Percentiles rank a stretch among this genome's conserved stretches.
Evolutionary conservation across 192 early-diverging fungal genomes (phyloP).

Genomic region (Glomus cerebriforme): DNA sequence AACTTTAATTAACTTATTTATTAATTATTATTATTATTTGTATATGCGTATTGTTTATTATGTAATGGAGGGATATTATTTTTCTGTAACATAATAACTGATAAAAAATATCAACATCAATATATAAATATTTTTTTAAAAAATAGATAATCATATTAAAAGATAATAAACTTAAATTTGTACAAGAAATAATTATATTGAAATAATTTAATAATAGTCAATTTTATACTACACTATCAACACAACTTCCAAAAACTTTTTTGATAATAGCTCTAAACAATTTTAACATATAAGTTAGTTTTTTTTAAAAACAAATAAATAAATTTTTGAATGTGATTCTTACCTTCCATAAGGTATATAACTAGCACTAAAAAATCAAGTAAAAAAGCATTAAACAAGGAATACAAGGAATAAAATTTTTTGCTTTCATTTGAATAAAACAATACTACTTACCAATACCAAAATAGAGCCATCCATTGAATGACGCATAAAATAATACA

Average conservation of each 20-base stretch:
- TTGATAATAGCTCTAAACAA: conserved; percentile 55
- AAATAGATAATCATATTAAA: no score
- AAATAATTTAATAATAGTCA: neutral
- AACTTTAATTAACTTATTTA: no score
- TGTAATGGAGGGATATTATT: no score
- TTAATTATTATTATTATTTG: no score
- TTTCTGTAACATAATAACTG: no score
- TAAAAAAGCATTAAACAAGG: neutral
- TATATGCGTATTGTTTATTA: no score
- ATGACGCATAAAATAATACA: conserved; percentile 80
- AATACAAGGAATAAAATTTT: neutral
- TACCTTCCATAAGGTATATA: conserved; percentile 93
- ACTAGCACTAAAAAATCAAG: conserved; percentile 62
- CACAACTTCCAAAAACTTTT: conserved; percentile 56
- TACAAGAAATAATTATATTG: no score
- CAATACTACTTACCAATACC: conserved; percentile 62
- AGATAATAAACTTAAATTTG: no score
- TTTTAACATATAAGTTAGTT: neutral
- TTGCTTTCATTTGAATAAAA: no score
- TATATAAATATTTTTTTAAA: no score
- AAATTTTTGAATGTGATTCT: conserved; percentile 40
- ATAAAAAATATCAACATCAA: no score
- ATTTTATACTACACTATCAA: conserved; percentile 34
- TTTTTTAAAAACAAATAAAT: conserved; percentile 30
- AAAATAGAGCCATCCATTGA: conserved; percentile 89